These are phyloP conservation scores for Hordeum pubiflorum DNA, from an alignment of 202 grass and related monocot genomes.

Conservation along the genomic window DNA sequence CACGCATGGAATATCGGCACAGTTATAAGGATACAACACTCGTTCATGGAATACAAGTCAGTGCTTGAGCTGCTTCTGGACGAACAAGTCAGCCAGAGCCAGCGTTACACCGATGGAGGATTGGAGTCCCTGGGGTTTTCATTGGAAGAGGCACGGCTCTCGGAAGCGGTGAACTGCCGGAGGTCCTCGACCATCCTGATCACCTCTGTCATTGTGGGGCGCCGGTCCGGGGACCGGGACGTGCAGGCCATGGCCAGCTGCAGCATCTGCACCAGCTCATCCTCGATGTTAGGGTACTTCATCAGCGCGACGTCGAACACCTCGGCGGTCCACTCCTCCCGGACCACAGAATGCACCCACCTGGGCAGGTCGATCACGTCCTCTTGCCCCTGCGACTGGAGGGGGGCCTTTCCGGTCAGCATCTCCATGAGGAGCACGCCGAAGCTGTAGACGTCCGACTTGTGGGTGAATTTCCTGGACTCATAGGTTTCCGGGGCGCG, in stretches of 20 bases:
- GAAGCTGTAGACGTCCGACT: slow-evolving; percentile 93
- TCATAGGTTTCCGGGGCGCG: slow-evolving; percentile 78
- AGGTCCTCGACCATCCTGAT: slow-evolving; percentile 73
- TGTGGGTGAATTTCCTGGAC: slow-evolving; percentile 68
- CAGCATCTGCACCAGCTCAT: slow-evolving; percentile 92
- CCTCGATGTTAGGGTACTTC: slow-evolving; percentile 59
- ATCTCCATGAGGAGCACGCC: slow-evolving; percentile 94
- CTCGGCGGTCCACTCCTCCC: slow-evolving; percentile 95
- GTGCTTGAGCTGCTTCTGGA: neutral
- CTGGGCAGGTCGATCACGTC: slow-evolving; percentile 65
- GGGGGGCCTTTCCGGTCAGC: slow-evolving; percentile 80
- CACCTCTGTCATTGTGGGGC: slow-evolving; percentile 65
- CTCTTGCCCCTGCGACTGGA: slow-evolving; percentile 81
- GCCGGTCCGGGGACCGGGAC: slow-evolving; percentile 43
- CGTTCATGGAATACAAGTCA: neutral
- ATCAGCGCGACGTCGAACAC: slow-evolving; percentile 80
- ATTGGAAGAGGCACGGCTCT: slow-evolving; percentile 35
- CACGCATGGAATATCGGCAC: neutral
- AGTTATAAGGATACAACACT: slow-evolving; percentile 1
- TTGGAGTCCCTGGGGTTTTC: slow-evolving; percentile 40
- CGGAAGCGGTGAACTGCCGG: slow-evolving; percentile 33
- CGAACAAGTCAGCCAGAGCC: neutral
- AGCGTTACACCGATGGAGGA: slow-evolving; percentile 14
- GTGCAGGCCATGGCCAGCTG: slow-evolving; percentile 82
- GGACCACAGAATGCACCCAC: slow-evolving; percentile 89